Conservation (phyloP, 768 basidiomycete genomes). For the Auriscalpium orientale region DNA sequence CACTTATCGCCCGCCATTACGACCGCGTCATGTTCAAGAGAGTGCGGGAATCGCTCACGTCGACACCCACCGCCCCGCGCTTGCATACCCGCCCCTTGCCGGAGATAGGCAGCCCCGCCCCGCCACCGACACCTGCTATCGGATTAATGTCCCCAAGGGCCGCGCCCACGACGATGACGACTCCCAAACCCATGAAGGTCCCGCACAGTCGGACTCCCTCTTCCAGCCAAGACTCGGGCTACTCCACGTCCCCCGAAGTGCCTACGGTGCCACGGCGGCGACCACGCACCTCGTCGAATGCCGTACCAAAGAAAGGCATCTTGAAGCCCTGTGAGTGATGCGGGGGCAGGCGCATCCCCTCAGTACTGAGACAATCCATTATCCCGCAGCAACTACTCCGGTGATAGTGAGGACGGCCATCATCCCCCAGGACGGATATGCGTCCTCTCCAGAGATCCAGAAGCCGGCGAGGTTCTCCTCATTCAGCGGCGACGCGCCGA, state of each 20-base stretch:
- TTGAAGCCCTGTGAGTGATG: constrained; percentile 4
- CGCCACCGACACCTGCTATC: background rate
- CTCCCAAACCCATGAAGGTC: background rate
- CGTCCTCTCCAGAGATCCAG: constrained; percentile 24
- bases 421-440: constrained; percentile 11
- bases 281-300: background rate
- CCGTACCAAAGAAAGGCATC: constrained; percentile 9
- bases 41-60: background rate
- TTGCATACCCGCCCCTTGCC: constrained; percentile 13
- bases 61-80: constrained; percentile 8
- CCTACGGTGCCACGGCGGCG: constrained; percentile 1
- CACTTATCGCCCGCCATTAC: background rate
- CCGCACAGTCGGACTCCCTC: background rate
- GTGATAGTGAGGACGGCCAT: constrained; percentile 3
- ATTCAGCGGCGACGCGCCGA: background rate
- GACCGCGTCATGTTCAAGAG: constrained; percentile 3
- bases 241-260: constrained; percentile 10
- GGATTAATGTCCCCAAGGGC: background rate
- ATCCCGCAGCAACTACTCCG: background rate
- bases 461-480: background rate
- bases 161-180: background rate
- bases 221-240: constrained; percentile 2
- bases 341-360: too few relatives aligned
- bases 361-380: too few relatives aligned
- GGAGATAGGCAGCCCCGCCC: background rate